Evolutionary conservation across 345 rosid species (phyloP).

Genomic region (Linum usitatissimum): DNA sequence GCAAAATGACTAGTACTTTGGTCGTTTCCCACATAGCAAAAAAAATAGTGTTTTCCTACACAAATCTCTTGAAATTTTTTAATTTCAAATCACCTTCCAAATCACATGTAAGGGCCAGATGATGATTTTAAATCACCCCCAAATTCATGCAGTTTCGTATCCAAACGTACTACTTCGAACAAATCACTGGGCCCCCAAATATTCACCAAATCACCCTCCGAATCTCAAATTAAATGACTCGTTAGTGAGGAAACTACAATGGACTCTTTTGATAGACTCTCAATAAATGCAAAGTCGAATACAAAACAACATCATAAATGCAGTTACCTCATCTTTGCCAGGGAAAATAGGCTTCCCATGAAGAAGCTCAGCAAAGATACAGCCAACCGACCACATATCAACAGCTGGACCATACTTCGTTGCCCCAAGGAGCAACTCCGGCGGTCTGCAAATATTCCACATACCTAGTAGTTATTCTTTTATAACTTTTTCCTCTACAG

Average conservation of each 20-base stretch:
- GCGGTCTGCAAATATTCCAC: slow-evolving; percentile 49
- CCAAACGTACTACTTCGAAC: no score
- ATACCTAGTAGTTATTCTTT: not conserved
- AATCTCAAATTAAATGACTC: no score
- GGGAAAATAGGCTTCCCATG: slow-evolving; percentile 89
- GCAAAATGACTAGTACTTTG: no score
- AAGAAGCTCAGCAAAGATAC: slow-evolving; percentile 89
- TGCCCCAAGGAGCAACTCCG: slow-evolving; percentile 90
- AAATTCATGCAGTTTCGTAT: no score
- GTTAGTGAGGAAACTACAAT: not conserved
- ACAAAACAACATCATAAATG: not conserved
- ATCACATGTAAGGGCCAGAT: no score
- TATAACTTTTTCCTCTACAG: not conserved
- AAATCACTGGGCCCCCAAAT: no score
- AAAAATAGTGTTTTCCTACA: no score
- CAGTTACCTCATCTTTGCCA: slow-evolving; percentile 80
- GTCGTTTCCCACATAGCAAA: no score
- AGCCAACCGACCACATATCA: slow-evolving; percentile 98
- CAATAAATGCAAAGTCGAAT: not conserved
- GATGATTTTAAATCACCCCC: no score
- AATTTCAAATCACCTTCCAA: no score
- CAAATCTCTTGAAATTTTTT: no score
- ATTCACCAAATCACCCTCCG: no score
- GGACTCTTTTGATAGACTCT: not conserved
- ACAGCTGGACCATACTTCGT: slow-evolving; percentile 93